Evolutionary conservation across 495 filamentous ascomycete species (phyloP).

Genomic region (Xylaria cubensis): DNA sequence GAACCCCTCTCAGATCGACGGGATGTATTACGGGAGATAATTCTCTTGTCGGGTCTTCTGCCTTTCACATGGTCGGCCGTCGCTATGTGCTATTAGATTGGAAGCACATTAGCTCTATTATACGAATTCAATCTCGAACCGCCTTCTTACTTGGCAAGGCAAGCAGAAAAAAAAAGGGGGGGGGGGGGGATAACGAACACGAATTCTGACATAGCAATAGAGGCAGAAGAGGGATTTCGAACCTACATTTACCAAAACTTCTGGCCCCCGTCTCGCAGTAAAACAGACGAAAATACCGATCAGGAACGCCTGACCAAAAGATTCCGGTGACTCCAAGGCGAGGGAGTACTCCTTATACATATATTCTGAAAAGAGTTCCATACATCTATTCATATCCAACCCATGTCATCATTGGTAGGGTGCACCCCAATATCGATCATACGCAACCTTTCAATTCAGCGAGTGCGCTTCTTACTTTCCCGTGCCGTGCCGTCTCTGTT

Average conservation of each 20-base stretch:
- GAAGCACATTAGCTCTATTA: not conserved
- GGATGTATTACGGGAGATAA: slow-evolving; percentile 44
- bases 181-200: not conserved
- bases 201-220: not conserved
- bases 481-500: slow-evolving; percentile 14
- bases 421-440: not conserved
- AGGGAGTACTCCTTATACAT: slow-evolving; percentile 7
- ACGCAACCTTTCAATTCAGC: not conserved
- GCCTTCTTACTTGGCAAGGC: not conserved
- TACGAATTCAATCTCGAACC: not conserved
- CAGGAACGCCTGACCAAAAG: not conserved
- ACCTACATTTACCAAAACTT: not conserved
- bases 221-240: not conserved
- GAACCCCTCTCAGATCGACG: slow-evolving; percentile 37
- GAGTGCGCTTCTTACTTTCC: not conserved
- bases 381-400: not conserved
- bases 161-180: not conserved
- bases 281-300: not conserved
- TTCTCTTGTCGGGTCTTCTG: not conserved
- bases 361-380: slow-evolving; percentile 4
- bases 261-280: not conserved
- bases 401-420: slow-evolving; percentile 1
- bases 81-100: not conserved
- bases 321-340: not conserved
- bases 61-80: not conserved